A percentile compares a stretch with the other conserved stretches of the same genome.
Evolutionary conservation across 1,284 basidiomycete genomes (phyloP).

Genomic region (Ceratobasidium sp.): DNA sequence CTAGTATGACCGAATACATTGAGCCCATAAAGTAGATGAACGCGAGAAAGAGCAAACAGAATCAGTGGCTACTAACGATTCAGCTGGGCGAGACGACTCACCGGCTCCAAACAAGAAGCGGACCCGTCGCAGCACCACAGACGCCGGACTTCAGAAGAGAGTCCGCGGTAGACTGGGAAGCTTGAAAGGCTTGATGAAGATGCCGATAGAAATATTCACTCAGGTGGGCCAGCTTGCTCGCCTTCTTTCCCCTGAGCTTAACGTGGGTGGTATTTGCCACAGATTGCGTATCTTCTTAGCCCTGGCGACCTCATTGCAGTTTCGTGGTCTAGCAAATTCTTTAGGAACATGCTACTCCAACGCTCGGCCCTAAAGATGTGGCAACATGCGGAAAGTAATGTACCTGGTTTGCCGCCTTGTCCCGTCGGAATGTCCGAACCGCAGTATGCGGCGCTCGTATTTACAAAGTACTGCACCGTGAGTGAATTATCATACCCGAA

Average conservation of each 20-base stretch:
- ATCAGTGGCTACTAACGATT: not conserved
- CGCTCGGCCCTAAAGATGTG: not conserved
- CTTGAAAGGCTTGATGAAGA: not conserved
- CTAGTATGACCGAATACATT: too few species aligned
- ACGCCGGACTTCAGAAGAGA: not conserved
- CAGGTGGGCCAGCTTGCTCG: not conserved
- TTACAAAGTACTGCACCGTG: conserved; percentile 8
- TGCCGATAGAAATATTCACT: not conserved
- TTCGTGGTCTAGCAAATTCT: conserved; percentile 3
- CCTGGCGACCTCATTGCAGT: conserved; percentile 1
- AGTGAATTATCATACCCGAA: not conserved
- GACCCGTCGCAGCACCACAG: not conserved
- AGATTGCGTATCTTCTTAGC: conserved; percentile 2
- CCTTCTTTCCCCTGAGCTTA: not conserved
- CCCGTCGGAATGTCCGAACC: conserved; percentile 14
- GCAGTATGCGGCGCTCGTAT: conserved; percentile 15
- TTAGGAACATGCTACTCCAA: conserved; percentile 1
- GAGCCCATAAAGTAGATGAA: not conserved
- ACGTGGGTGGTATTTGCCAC: not conserved
- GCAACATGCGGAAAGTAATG: not conserved
- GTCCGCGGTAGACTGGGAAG: not conserved
- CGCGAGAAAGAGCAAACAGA: not conserved
- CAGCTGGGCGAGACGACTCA: not conserved
- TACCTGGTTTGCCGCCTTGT: conserved; percentile 5
- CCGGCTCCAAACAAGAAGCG: not conserved